phyloP scores from a whole-genome alignment of 2,329 filamentous ascomycete genomes.

The Trichoderma semiorbis region DNA sequence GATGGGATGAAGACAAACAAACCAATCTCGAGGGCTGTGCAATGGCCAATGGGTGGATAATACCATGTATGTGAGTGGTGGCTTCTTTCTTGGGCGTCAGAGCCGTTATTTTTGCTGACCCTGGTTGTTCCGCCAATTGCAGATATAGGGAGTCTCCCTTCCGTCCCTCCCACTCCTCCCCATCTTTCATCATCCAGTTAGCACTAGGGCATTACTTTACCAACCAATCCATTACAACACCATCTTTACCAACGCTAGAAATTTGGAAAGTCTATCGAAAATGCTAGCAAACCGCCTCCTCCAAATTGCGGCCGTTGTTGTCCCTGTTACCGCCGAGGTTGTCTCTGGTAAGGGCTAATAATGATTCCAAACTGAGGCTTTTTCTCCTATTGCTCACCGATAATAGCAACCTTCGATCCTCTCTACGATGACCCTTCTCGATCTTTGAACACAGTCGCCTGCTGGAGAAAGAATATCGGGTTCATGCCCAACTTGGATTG shows the following conservation, averaged over 20 bases:
- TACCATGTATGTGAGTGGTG: background rate
- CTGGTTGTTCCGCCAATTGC: background rate
- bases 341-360: background rate
- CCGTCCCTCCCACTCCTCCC: background rate
- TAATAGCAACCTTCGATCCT: background rate
- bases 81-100: background rate
- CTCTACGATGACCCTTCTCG: background rate
- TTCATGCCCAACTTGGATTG: conserved; percentile 6
- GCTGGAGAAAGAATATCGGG: background rate
- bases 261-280: background rate
- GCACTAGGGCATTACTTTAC: background rate
- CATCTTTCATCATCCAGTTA: background rate
- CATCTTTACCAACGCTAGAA: background rate
- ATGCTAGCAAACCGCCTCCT: background rate
- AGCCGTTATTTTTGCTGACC: background rate
- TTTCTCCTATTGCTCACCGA: background rate
- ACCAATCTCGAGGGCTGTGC: background rate
- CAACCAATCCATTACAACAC: background rate
- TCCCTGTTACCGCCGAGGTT: background rate
- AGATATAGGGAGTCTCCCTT: background rate
- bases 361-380: background rate
- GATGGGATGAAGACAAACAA: background rate
- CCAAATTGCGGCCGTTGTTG: background rate
- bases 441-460: background rate
- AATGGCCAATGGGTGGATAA: background rate